Evolutionary conservation across 306 rosid species (phyloP).

Genomic region (Acacia confusa): DNA sequence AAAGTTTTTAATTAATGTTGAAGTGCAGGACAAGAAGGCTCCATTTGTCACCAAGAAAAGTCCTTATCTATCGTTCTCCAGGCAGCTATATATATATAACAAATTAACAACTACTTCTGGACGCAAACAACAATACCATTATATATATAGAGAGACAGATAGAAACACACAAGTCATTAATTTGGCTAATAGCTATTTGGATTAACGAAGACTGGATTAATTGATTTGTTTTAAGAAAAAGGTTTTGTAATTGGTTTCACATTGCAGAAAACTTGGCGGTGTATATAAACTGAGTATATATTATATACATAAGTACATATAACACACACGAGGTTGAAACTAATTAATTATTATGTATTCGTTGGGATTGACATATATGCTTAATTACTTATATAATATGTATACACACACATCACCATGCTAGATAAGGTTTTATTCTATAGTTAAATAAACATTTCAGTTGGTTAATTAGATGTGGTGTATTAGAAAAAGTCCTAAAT

Average conservation of each 20-base stretch:
- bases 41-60: not conserved
- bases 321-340: not conserved
- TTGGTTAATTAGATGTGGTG: not conserved
- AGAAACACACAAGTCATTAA: not conserved
- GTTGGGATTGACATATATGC: not conserved
- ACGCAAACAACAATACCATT: not conserved
- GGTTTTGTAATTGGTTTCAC: not conserved
- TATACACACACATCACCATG: no score
- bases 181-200: not conserved
- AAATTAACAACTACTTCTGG: not conserved
- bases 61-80: not conserved
- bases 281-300: no score
- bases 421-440: no score
- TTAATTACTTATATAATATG: no score
- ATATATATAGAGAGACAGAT: not conserved
- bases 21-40: slow-evolving; percentile 4
- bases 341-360: not conserved
- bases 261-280: not conserved
- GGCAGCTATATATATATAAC: not conserved
- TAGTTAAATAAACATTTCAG: not conserved
- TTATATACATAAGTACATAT: no score
- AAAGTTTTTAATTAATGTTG: not conserved
- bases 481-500: not conserved
- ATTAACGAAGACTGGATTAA: not conserved
- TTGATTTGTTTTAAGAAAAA: not conserved